Conservation (phyloP, 345 rosid species). For the Acer saccharum region DNA sequence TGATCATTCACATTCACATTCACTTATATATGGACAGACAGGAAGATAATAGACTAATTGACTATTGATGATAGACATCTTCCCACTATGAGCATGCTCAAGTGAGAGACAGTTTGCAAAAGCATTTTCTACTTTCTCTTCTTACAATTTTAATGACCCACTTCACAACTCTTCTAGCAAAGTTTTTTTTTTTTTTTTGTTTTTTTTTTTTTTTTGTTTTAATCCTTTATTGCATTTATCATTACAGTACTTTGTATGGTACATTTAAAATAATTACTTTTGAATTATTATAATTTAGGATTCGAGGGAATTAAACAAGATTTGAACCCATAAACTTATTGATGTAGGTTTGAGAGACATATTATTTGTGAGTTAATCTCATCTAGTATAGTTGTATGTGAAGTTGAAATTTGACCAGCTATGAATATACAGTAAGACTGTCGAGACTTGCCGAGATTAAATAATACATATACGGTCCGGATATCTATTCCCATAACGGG, state of each 20-base stretch:
- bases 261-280: too few relatives aligned
- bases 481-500: too few relatives aligned
- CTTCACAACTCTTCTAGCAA: background rate
- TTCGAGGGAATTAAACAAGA: too few relatives aligned
- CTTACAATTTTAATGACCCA: background rate
- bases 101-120: conserved; percentile 18
- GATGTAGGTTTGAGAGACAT: too few relatives aligned
- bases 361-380: too few relatives aligned
- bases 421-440: background rate
- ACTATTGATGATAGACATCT: background rate
- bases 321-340: too few relatives aligned
- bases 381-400: too few relatives aligned
- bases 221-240: too few relatives aligned
- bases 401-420: background rate
- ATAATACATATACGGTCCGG: too few relatives aligned
- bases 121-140: conserved; percentile 18
- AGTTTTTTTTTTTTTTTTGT: background rate
- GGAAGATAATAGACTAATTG: background rate
- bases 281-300: too few relatives aligned
- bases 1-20: conserved; percentile 1
- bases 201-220: background rate
- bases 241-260: too few relatives aligned
- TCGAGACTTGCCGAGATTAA: too few relatives aligned
- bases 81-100: background rate
- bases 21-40: conserved; percentile 17